Evolutionary conservation across 345 rosid genomes (phyloP).

Genomic region (Citrus maxima): DNA sequence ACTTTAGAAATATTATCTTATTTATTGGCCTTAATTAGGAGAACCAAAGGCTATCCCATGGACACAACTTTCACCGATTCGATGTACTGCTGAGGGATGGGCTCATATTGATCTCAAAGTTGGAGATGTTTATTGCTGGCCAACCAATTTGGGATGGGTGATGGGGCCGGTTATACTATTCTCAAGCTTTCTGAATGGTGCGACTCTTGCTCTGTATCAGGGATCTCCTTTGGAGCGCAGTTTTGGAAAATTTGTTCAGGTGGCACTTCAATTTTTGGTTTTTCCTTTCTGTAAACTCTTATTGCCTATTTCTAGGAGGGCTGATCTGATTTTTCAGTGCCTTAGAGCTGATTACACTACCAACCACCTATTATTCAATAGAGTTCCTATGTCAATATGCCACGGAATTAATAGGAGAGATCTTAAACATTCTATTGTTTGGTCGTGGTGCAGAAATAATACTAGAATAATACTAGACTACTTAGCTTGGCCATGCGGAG

Average conservation of each 20-base stretch:
- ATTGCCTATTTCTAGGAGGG: not conserved
- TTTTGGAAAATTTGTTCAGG: constrained; percentile 92
- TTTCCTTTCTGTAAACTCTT: not conserved
- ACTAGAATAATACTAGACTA: not conserved
- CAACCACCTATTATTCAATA: not conserved
- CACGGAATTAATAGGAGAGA: not conserved
- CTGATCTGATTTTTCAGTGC: not conserved
- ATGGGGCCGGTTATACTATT: constrained; percentile 75
- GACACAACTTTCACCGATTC: constrained; percentile 83
- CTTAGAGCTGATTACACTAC: not conserved
- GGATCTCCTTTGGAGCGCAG: constrained; percentile 86
- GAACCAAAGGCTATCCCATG: constrained; percentile 96
- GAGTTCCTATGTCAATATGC: not conserved
- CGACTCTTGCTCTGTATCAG: constrained; percentile 78
- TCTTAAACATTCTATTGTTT: not conserved
- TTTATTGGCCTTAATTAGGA: constrained; percentile 39
- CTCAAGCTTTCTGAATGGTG: constrained; percentile 67
- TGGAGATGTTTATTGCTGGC: constrained; percentile 77
- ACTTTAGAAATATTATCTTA: constrained; percentile 1
- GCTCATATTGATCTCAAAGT: constrained; percentile 52
- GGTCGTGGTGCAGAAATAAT: not conserved
- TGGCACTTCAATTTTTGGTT: constrained; percentile 7
- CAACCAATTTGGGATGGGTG: constrained; percentile 96
- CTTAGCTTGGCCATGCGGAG: not conserved
- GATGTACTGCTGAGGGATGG: constrained; percentile 66